These are phyloP conservation scores for Centrapalus pauciflorus DNA, from an alignment of 129 eudicot genomes.

Conservation along the genomic window DNA sequence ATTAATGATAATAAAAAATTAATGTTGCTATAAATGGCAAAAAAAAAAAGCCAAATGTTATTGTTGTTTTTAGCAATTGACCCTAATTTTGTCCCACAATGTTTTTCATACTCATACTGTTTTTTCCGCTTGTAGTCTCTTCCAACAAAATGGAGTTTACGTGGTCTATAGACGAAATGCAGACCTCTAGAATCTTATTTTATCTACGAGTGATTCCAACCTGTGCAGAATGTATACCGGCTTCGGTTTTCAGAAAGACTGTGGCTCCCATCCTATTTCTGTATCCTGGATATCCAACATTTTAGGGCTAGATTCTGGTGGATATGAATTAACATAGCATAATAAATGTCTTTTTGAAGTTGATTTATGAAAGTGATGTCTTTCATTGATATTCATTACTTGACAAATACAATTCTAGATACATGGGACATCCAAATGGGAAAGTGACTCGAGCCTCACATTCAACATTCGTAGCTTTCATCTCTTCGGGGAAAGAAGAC, in stretches of 20 bases:
- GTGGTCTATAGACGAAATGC: constrained; percentile 89
- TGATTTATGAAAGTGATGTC: neutral
- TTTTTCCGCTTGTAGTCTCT: constrained; percentile 36
- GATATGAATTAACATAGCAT: neutral
- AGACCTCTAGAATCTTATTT: constrained; percentile 81
- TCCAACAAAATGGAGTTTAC: constrained; percentile 43
- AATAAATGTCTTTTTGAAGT: neutral
- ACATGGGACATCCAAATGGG: constrained; percentile 85
- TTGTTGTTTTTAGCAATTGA: no score
- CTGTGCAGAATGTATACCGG: constrained; percentile 62
- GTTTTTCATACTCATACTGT: neutral
- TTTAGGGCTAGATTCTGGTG: neutral
- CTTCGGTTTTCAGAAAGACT: constrained; percentile 51
- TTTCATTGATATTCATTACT: constrained; percentile 29
- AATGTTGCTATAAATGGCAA: no score
- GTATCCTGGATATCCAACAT: constrained; percentile 49
- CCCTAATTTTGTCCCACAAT: no score
- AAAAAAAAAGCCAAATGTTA: no score
- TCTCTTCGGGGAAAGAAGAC: constrained; percentile 74
- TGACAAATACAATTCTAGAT: constrained; percentile 46
- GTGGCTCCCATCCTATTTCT: constrained; percentile 79
- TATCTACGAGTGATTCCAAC: constrained; percentile 86
- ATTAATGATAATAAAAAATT: no score
- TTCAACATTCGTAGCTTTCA: constrained; percentile 73
- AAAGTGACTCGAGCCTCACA: constrained; percentile 90